phyloP scores from a whole-genome alignment of 352 stramenopile genomes.

The Phytophthora ramorum region DNA sequence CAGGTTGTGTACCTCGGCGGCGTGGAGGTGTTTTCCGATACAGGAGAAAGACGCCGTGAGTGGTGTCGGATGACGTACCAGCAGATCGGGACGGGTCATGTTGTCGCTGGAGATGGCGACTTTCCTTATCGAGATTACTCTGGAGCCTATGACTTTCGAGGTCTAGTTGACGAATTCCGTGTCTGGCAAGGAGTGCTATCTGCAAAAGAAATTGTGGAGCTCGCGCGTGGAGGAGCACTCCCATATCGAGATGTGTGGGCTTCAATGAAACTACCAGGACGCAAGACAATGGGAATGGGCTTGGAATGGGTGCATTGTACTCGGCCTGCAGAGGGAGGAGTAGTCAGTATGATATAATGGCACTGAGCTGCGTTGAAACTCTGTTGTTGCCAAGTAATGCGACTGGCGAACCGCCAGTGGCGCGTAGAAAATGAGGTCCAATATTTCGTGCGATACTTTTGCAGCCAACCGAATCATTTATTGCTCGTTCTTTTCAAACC shows the following conservation, averaged over 20 bases:
- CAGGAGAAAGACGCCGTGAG: constrained; percentile 6
- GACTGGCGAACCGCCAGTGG: too few species aligned
- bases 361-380: background rate
- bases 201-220: constrained; percentile 2
- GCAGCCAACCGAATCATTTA: too few species aligned
- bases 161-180: constrained; percentile 44
- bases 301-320: constrained; percentile 17
- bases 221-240: constrained; percentile 9
- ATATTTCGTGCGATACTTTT: too few species aligned
- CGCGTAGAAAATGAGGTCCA: too few species aligned
- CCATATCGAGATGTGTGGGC: constrained; percentile 13
- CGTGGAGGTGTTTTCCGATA: background rate
- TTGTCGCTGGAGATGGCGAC: constrained; percentile 14
- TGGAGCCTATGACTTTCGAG: constrained; percentile 42
- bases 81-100: constrained; percentile 40
- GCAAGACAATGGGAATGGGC: constrained; percentile 4
- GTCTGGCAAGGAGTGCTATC: constrained; percentile 35
- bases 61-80: constrained; percentile 24
- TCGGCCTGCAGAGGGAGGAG: constrained; percentile 9
- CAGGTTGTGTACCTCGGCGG: constrained; percentile 38
- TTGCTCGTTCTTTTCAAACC: too few species aligned
- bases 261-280: constrained; percentile 19
- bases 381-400: background rate
- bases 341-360: background rate
- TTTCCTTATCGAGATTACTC: constrained; percentile 6